Percentiles rank a stretch among this genome's conserved stretches.
Evolutionary conservation across 441 rosid genomes (phyloP).

Genomic region (Adansonia rubrostipa): DNA sequence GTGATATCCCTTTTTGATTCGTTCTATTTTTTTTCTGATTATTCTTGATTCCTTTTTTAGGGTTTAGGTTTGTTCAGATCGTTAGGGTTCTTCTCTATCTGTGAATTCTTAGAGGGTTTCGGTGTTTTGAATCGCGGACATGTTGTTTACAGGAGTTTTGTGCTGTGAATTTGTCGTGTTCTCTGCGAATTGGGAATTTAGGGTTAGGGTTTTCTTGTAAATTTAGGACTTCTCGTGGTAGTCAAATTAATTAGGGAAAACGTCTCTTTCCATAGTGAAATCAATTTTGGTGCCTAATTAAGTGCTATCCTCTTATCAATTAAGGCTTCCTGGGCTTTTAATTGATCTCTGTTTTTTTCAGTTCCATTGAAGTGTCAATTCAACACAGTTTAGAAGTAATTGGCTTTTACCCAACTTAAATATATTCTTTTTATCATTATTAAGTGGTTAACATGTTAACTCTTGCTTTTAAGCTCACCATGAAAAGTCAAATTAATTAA

Average conservation of each 20-base stretch:
- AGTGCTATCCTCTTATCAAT: slow-evolving; percentile 12
- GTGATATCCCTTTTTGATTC: no score
- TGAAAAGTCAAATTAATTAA: background rate
- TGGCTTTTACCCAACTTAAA: background rate
- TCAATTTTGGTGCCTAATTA: background rate
- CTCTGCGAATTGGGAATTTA: slow-evolving; percentile 41
- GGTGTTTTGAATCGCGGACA: background rate
- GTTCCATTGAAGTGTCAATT: slow-evolving; percentile 25
- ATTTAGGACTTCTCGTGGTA: slow-evolving; percentile 33
- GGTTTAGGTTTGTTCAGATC: slow-evolving; percentile 35
- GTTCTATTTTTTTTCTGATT: no score
- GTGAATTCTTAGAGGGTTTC: slow-evolving; percentile 47
- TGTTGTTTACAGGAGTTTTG: slow-evolving; percentile 19
- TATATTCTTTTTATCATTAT: background rate
- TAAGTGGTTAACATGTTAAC: background rate
- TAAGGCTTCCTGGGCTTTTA: slow-evolving; percentile 14
- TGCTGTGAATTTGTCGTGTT: slow-evolving; percentile 28
- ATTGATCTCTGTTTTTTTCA: background rate
- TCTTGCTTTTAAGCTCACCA: slow-evolving; percentile 3
- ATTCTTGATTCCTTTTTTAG: slow-evolving; percentile 11
- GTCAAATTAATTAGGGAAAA: slow-evolving; percentile 36
- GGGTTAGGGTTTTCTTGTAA: slow-evolving; percentile 62
- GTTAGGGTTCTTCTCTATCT: slow-evolving; percentile 30
- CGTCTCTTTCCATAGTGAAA: background rate
- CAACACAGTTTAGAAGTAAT: slow-evolving; percentile 34